Evolutionary conservation across 805 yeast genomes (phyloP).

Genomic region (Candida boidinii): DNA sequence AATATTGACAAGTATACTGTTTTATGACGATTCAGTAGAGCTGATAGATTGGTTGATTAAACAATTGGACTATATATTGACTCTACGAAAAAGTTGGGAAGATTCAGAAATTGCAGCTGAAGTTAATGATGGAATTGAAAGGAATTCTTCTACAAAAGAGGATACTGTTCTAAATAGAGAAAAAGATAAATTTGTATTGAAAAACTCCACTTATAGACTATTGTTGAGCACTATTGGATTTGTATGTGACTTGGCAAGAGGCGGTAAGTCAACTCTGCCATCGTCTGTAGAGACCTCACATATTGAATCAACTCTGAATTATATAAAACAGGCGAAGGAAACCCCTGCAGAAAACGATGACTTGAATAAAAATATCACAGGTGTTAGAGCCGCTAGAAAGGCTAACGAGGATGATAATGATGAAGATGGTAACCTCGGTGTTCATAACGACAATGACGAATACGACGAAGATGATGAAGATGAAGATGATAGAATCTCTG

Average conservation of each 20-base stretch:
- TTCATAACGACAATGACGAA: constrained; percentile 6
- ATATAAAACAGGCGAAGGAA: constrained; percentile 7
- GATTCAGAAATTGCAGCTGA: constrained; percentile 1
- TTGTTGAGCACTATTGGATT: too few species aligned
- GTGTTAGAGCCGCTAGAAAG: too few species aligned
- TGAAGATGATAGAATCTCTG: constrained; percentile 18
- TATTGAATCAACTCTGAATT: too few species aligned
- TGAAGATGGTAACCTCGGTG: constrained; percentile 12
- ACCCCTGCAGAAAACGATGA: constrained; percentile 5
- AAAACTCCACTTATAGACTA: constrained; percentile 12
- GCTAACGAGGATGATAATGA: too few species aligned
- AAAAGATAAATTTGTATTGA: constrained; percentile 4
- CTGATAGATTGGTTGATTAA: constrained; percentile 35
- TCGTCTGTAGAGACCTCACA: too few species aligned
- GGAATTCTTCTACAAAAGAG: neutral
- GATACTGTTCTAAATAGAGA: constrained; percentile 5
- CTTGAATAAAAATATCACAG: neutral
- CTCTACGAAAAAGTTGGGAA: constrained; percentile 6
- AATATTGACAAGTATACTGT: constrained; percentile 40
- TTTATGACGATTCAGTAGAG: constrained; percentile 33
- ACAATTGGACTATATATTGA: constrained; percentile 26
- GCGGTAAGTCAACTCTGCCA: too few species aligned
- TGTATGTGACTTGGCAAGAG: too few species aligned
- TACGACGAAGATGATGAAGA: constrained; percentile 7
- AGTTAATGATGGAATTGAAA: neutral